A percentile compares a stretch with the other conserved stretches of the same genome.
Evolutionary conservation across 345 rosid genomes (phyloP).

Genomic region (Salix koriyanagi): DNA sequence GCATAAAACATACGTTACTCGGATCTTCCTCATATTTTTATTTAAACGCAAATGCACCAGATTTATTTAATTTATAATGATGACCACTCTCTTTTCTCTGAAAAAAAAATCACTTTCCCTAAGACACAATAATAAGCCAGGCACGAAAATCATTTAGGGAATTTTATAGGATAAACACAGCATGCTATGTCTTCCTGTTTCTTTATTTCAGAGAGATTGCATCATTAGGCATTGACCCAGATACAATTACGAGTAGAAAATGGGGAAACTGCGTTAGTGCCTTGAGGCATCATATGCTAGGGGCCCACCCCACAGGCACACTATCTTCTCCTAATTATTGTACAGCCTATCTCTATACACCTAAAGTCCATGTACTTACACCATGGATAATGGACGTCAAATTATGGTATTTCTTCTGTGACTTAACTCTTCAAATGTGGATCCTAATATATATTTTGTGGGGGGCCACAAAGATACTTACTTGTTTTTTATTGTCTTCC

Average conservation of each 20-base stretch:
- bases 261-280: not conserved
- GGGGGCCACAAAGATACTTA: not conserved
- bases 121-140: not conserved
- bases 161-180: not conserved
- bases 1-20: too few species aligned
- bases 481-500: too few species aligned
- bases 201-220: constrained; percentile 5
- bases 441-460: not conserved
- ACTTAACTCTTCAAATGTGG: not conserved
- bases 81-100: not conserved
- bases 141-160: not conserved
- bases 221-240: constrained; percentile 41
- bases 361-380: too few species aligned
- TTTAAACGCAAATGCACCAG: too few species aligned
- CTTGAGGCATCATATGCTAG: not conserved
- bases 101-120: not conserved
- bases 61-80: too few species aligned
- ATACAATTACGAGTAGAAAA: constrained; percentile 24
- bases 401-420: too few species aligned
- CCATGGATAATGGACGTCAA: too few species aligned
- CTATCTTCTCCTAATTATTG: too few species aligned
- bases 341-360: too few species aligned
- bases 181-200: not conserved
- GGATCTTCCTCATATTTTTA: too few species aligned
- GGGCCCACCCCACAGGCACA: not conserved